Base-by-base conservation (phyloP, 2,329 filamentous ascomycete genomes). In the Emmonsiellopsis sp. region DNA sequence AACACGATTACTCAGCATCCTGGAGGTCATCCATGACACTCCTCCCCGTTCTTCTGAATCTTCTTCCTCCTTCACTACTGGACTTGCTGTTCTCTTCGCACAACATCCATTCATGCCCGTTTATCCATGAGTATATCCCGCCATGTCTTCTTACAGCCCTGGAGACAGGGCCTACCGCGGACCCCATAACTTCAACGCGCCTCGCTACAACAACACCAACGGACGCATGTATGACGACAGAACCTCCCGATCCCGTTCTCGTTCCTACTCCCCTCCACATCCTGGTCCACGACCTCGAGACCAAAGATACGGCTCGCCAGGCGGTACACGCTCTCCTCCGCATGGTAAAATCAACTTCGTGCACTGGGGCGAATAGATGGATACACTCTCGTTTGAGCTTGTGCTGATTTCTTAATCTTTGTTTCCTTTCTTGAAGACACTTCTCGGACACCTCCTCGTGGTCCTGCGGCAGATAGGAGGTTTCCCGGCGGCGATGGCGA, bases 211-310 rank as follows among this genome's bases (percentile, higher is more conserved):
- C 48, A 67, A 73, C 53, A 64, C 67, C 51, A 71, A 74, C 50
- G 71, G 69, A 48, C 65, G 67, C 50, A 74, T 76, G 68, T 76
- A 76, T 59, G 73, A 76, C 59, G 75, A 76, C 56, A 67, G 63
- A 52, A 49, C 57, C 3, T 67, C 69, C 38, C 65, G 60, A 53
- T 70, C 71, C 37, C 65, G 64, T 61, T 74, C 73, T 54, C 68
- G 67, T 53, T 71, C 71, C 42, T 54, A 57, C 49, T 57, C 58
- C 45, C 53, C 52, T 38, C 48, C 48, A 43, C 45, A 53, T 43
- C n/a, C 26, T 43, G 50, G 44, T 44, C 51, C 58, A 20, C 48
- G 54, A 54, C 52, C 53, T 45, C 46, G 54, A 54, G 64, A 68
- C 55, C 67, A 60, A 37, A 62, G 58, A 63, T 60, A 66, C 55